Evolutionary conservation across 331 rosid species (phyloP).

Genomic region (Phaseolus coccineus): DNA sequence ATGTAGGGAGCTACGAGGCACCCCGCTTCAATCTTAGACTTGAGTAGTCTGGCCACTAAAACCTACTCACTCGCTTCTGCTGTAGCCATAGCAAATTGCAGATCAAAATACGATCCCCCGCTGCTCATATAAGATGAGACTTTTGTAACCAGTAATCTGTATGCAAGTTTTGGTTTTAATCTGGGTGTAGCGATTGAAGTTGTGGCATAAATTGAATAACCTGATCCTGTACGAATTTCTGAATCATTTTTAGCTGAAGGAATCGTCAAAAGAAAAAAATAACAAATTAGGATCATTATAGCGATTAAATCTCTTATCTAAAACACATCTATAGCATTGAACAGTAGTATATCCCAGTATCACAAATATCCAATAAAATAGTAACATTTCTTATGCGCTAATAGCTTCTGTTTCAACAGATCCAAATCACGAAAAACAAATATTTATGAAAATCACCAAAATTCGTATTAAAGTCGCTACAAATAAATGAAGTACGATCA

Average conservation of each 20-base stretch:
- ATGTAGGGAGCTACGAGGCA: not conserved
- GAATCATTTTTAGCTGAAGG: not conserved
- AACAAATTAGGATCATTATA: too few relatives aligned
- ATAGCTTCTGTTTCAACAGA: conserved; percentile 27
- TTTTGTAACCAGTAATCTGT: not conserved
- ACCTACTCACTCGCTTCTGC: not conserved
- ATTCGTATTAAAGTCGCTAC: conserved; percentile 58
- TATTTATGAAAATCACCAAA: conserved; percentile 51
- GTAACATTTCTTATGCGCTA: conserved; percentile 16
- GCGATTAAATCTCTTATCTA: not conserved
- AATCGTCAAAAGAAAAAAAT: too few relatives aligned
- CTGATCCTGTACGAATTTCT: not conserved
- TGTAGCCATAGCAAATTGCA: not conserved
- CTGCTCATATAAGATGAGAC: not conserved
- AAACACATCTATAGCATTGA: not conserved
- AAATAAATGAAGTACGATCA: conserved; percentile 48
- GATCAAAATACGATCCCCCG: not conserved
- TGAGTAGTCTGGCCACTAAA: not conserved
- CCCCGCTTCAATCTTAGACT: not conserved
- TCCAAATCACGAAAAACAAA: conserved; percentile 44
- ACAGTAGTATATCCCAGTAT: not conserved
- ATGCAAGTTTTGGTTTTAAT: not conserved
- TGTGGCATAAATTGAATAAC: too few relatives aligned
- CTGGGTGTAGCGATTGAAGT: not conserved
- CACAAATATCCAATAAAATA: not conserved